These are phyloP conservation scores for Mortierella claussenii DNA, from an alignment of 192 early-diverging fungal genomes.

Conservation along the genomic window DNA sequence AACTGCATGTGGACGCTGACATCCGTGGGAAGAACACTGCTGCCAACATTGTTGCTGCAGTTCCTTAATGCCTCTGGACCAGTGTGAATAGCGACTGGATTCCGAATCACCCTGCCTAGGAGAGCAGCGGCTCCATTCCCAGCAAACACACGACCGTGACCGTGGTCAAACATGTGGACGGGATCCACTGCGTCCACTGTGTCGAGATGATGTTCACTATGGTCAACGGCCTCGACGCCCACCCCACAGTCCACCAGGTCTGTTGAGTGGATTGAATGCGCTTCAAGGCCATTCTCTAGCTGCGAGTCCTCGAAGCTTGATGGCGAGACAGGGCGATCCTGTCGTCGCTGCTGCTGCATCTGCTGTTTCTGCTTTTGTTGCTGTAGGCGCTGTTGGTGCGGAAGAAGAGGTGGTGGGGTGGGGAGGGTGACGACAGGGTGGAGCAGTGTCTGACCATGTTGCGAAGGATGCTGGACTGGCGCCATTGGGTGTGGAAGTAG, in stretches of 20 bases:
- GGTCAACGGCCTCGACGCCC: background rate
- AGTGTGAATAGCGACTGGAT: background rate
- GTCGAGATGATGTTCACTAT: background rate
- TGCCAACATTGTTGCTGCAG: background rate
- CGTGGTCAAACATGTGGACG: background rate
- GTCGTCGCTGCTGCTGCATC: slow-evolving; percentile 4
- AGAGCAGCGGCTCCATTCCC: slow-evolving; percentile 1
- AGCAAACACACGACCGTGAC: background rate
- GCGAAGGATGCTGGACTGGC: background rate
- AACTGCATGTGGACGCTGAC: background rate
- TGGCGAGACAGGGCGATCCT: slow-evolving; percentile 30
- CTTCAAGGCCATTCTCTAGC: slow-evolving; percentile 17
- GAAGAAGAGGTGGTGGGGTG: background rate
- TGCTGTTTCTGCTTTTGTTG: background rate
- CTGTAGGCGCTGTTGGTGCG: background rate
- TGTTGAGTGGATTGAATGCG: slow-evolving; percentile 8
- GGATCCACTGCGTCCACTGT: background rate
- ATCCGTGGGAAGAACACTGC: background rate
- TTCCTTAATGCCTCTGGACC: background rate
- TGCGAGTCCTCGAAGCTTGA: slow-evolving; percentile 37
- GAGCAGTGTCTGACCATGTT: slow-evolving; percentile 5
- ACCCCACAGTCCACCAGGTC: background rate
- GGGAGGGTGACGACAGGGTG: background rate
- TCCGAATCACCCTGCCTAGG: slow-evolving; percentile 1
- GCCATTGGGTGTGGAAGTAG: background rate